Base-by-base conservation (phyloP, 768 basidiomycete species). In the Hericium coralloides region DNA sequence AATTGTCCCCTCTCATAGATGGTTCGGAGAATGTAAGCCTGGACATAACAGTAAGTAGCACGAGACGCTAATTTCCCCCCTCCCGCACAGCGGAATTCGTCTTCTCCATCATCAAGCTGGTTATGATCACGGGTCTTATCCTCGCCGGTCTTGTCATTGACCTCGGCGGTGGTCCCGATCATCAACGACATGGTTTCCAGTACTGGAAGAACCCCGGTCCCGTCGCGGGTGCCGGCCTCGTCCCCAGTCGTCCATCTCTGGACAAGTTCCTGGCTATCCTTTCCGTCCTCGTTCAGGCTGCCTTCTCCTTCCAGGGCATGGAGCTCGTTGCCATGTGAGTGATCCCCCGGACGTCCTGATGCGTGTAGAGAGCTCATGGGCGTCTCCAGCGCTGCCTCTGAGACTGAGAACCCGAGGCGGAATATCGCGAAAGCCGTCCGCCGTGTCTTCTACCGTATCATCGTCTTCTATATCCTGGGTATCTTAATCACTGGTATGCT, bases 251-350 rank as follows among this genome's bases (percentile, higher is more conserved):
- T 47, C 36, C 62, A 12, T 69, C 72, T 43, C 59, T 78, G 45
- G 76, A 79, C 55, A 66, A 69, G 20, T 76, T 76, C 67, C 63
- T 78, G 20, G 76, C 66, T 18, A 67, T 76, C 53, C 26, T 77
- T 41, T 66, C 69, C 36, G 76, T 76, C 3, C 59, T 81, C 57
- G 73, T 80, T 45, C 75, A 77, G 61, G 81, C 80, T 14, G 83
- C 82, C 2, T 93, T 89, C 76, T 88, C 88, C 5, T 86, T 83
- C 73, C 82, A 87, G 64, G 87, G 83, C 39, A 81, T 89, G 74
- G 89, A 92, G 65, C 70, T 87, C 43, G 83, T 90, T 39, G 82
- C 83, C 25, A 79, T 87, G 83, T 83, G 61, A 58, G 76, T 66
- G 31, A 7, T 47, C 53, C 15, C 15, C 38, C 4, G 17, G 36